Conservation (phyloP, 177 flowering plant genomes). For the Tripterygium wilfordii region DNA sequence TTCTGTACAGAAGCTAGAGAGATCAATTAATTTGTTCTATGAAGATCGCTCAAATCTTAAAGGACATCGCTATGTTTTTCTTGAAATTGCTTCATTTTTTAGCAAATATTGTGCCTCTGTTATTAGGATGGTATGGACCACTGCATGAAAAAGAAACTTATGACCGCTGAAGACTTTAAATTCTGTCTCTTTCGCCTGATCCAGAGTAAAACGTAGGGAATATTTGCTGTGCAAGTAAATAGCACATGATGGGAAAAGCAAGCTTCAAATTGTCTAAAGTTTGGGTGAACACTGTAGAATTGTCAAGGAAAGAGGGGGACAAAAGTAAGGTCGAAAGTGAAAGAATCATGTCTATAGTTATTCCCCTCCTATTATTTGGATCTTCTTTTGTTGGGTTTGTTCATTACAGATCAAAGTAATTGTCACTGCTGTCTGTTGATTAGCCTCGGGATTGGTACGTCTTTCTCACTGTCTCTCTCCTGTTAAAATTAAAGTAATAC, state of each 20-base stretch:
- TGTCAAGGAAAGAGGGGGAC: background rate
- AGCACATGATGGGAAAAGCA: slow-evolving; percentile 11
- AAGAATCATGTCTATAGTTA: slow-evolving; percentile 3
- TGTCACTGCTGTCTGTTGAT: background rate
- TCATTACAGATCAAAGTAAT: background rate
- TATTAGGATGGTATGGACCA: no score
- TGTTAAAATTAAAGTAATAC: no score
- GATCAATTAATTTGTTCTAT: no score
- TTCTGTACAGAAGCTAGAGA: no score
- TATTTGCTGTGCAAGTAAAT: slow-evolving; percentile 26
- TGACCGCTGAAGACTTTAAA: no score
- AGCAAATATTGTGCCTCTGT: no score
- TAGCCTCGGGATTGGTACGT: slow-evolving; percentile 1
- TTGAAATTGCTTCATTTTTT: no score
- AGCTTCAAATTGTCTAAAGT: slow-evolving; percentile 5
- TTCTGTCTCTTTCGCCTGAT: no score
- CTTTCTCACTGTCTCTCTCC: no score
- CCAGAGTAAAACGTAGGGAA: slow-evolving; percentile 5
- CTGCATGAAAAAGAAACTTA: no score
- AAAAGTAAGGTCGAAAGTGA: slow-evolving; percentile 5
- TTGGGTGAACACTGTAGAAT: background rate
- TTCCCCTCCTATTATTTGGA: slow-evolving; percentile 4
- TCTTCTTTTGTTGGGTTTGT: background rate
- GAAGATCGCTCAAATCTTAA: no score
- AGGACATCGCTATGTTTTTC: no score